Conservation (phyloP, 257 asterid genomes). For the Linaria vulgaris region DNA sequence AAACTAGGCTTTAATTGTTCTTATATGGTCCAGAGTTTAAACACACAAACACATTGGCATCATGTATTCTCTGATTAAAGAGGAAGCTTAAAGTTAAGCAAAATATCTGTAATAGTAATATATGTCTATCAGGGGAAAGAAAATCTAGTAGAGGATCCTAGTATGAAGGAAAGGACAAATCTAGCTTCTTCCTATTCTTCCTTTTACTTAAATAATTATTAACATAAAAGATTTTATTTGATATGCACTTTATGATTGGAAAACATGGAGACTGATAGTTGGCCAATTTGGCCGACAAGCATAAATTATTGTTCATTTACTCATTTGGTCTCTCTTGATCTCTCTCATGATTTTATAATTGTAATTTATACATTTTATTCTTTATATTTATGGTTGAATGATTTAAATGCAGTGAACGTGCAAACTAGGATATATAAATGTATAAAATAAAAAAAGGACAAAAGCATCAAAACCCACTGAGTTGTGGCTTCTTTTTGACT, state of each 20-base stretch:
- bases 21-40: neutral
- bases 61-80: neutral
- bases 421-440: neutral
- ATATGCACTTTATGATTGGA: neutral
- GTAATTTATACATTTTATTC: too few species aligned
- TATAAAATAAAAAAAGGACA: too few species aligned
- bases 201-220: neutral
- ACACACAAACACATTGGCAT: neutral
- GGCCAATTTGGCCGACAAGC: constrained; percentile 30
- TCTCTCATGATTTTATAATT: neutral
- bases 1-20: neutral
- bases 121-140: neutral
- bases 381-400: neutral
- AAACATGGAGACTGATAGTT: constrained; percentile 2
- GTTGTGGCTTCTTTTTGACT: too few species aligned
- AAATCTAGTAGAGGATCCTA: neutral
- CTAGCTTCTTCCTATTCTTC: neutral
- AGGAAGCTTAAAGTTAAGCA: neutral
- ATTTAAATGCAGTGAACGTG: neutral
- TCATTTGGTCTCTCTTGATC: constrained; percentile 4
- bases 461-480: too few species aligned
- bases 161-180: neutral
- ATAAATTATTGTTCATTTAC: constrained; percentile 23
- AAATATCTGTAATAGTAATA: neutral
- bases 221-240: neutral